Base-by-base conservation (phyloP, 2,329 filamentous ascomycete genomes). In the Hypoxylon sp. region DNA sequence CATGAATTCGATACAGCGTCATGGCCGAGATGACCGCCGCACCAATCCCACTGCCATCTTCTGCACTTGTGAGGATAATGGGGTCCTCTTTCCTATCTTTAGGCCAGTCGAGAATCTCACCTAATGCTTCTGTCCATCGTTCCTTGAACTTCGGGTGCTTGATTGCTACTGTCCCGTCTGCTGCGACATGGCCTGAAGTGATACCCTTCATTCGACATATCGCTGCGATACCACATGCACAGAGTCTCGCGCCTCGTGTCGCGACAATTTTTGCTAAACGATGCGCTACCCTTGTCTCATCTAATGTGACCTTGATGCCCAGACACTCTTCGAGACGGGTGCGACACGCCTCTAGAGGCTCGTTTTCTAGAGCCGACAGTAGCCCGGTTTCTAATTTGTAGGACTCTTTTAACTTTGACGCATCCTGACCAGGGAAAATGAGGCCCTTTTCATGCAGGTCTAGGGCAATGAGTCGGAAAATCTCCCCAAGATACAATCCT, bases 71-170 rank as follows among this genome's bases (percentile, higher is more conserved):
- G 73, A 98, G 89, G 82, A 94, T 90, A 61, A 98, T 87, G 7
- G 94, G 94, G 76, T 98, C 93, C 79, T 94, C 91, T 75, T 92
- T 91, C 80, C 91, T 91, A 57, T 86, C 82, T 92, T 92, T 60
- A 86, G 92, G 89, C 94, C 95, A 98, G 84, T 97, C 95, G 39
- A 99, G 89, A 72, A 99, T 98, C 85, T 99, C 96, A 62, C 93
- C 90, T 55, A 99, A 87, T 24, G 95, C 96, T 80, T 91, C 86
- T 11, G 96, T 94, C 63, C 94, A 94, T 60, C 96, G 92, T 64
- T 90, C 88, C 86, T 98, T 97, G 88, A 98, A 99, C 83, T 97
- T 92, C 11, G 96, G 96, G 82, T 98, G 98, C 81, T 98, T 98
- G 87, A 97, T 98, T 85, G 98, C 98, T 61, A 99, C 95, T 19